These are phyloP conservation scores for Epichloe sibirici DNA, from an alignment of 2,329 filamentous ascomycete species.

Conservation along the genomic window DNA sequence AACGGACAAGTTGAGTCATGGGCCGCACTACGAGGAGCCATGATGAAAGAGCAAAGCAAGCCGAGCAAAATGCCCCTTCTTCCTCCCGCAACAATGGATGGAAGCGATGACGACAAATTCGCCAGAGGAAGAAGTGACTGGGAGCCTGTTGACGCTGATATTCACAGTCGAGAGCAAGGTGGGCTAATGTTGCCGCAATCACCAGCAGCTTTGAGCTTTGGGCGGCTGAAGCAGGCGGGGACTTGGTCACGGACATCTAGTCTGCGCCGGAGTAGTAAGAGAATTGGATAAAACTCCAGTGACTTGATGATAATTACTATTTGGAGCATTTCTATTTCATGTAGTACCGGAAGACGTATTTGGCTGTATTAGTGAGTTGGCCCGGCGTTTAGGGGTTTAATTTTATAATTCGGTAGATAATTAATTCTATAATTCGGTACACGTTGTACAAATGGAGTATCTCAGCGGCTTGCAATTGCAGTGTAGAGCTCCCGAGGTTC, in stretches of 20 bases:
- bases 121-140: slow-evolving; percentile 12
- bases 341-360: background rate
- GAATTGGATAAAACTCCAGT: slow-evolving; percentile 4
- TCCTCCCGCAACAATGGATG: slow-evolving; percentile 17
- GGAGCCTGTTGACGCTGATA: slow-evolving; percentile 15
- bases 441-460: background rate
- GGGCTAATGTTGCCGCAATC: slow-evolving; percentile 12
- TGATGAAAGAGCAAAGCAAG: slow-evolving; percentile 19
- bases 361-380: background rate
- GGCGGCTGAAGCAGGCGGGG: slow-evolving; percentile 36
- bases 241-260: slow-evolving; percentile 34
- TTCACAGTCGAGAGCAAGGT: slow-evolving; percentile 12
- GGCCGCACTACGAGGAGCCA: slow-evolving; percentile 32
- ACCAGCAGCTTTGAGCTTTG: slow-evolving; percentile 35
- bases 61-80: slow-evolving; percentile 13
- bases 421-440: background rate
- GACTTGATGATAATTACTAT: background rate
- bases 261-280: slow-evolving; percentile 21
- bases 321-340: background rate
- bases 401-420: background rate
- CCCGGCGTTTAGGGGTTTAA: background rate
- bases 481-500: too few species aligned
- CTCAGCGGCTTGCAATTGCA: background rate
- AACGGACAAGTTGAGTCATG: slow-evolving; percentile 49
- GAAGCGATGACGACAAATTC: slow-evolving; percentile 17